Conservation (phyloP, 257 asterid genomes). For the Datura wrightii region DNA sequence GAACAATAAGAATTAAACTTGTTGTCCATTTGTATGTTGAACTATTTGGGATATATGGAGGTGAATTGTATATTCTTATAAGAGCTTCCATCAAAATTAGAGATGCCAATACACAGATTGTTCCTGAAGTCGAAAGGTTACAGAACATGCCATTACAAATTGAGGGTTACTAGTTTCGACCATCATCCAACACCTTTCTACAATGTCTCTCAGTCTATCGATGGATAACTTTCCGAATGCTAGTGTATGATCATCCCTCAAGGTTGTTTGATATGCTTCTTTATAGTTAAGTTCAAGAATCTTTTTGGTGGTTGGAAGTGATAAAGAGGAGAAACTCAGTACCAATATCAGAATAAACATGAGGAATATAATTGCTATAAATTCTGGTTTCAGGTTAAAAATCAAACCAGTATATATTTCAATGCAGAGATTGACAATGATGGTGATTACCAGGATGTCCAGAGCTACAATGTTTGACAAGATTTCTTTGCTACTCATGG, state of each 20-base stretch:
- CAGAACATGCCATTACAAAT: conserved; percentile 55
- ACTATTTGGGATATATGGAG: not conserved
- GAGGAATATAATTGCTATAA: not conserved
- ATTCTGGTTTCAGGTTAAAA: not conserved
- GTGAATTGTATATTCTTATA: conserved; percentile 31
- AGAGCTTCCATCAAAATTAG: conserved; percentile 40
- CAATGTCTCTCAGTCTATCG: not conserved
- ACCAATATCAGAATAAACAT: not conserved
- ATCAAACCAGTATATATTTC: conserved; percentile 9
- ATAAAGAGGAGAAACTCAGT: conserved; percentile 27
- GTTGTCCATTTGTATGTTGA: conserved; percentile 47
- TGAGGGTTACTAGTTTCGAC: conserved; percentile 30
- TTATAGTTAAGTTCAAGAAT: conserved; percentile 21
- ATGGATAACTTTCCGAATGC: not conserved
- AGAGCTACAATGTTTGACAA: conserved; percentile 25
- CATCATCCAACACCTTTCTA: conserved; percentile 34
- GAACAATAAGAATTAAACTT: conserved; percentile 39
- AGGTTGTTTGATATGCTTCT: not conserved
- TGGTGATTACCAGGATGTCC: conserved; percentile 33
- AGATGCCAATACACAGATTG: conserved; percentile 40
- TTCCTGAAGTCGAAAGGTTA: conserved; percentile 41
- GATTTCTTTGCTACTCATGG: conserved; percentile 29
- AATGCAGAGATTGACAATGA: conserved; percentile 31
- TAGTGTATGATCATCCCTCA: not conserved
- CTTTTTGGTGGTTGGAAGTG: conserved; percentile 26